phyloP scores from a whole-genome alignment of 257 asterid genomes.

The Solanum gracilifrons region DNA sequence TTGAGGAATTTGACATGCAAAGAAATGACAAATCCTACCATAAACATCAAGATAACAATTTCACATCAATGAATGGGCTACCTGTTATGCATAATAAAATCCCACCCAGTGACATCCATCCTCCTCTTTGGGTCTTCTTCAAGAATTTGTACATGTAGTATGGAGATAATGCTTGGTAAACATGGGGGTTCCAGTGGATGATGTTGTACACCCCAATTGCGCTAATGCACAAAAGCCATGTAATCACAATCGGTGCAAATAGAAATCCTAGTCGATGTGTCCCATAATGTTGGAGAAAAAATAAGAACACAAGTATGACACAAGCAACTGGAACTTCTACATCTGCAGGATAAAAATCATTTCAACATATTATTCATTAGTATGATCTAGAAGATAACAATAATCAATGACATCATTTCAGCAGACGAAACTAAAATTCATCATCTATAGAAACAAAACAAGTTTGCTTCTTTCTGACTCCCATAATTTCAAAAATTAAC shows the following conservation, averaged over 20 bases:
- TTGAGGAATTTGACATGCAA: background rate
- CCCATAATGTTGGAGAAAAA: constrained; percentile 88
- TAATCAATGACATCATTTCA: background rate
- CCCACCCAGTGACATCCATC: constrained; percentile 98
- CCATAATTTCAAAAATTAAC: background rate
- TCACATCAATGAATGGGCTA: constrained; percentile 4
- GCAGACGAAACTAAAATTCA: background rate
- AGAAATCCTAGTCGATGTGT: constrained; percentile 83
- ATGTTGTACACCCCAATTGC: constrained; percentile 86
- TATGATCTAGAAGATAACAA: background rate
- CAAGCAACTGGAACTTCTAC: constrained; percentile 90
- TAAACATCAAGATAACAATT: background rate
- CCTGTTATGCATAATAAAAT: constrained; percentile 86
- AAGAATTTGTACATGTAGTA: constrained; percentile 95
- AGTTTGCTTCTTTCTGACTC: background rate
- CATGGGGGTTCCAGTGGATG: constrained; percentile 70
- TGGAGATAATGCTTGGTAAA: constrained; percentile 87
- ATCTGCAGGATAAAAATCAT: constrained; percentile 33
- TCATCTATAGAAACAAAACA: background rate
- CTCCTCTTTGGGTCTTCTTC: constrained; percentile 67
- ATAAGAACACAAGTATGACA: constrained; percentile 59
- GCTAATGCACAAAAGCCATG: constrained; percentile 95
- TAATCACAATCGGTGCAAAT: constrained; percentile 77
- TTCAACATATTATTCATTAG: background rate
- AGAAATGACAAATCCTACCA: background rate